Evolutionary conservation across 306 rosid genomes (phyloP).

Genomic region (Astragalus membranaceus): DNA sequence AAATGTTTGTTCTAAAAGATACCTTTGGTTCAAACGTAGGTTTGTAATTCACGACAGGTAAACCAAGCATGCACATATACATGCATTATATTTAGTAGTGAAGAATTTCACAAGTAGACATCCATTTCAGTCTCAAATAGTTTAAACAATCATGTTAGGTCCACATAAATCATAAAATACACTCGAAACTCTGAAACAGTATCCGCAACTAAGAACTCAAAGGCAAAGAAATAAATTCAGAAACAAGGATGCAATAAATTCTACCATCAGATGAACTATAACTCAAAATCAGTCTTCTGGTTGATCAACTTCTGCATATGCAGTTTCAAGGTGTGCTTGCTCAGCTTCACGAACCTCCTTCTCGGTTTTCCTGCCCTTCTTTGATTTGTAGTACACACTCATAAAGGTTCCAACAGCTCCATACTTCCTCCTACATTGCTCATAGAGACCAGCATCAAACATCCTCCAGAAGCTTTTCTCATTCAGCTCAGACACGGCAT

Average conservation of each 20-base stretch:
- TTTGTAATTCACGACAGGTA: neutral
- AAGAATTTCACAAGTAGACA: neutral
- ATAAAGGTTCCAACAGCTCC: conserved; percentile 89
- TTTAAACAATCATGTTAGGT: conserved; percentile 22
- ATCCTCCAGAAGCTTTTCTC: conserved; percentile 94
- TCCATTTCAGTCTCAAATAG: conserved; percentile 15
- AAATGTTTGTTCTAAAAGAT: too few species aligned
- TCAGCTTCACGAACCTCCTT: conserved; percentile 97
- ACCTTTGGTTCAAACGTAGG: neutral
- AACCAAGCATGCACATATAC: neutral
- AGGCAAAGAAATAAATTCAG: conserved; percentile 1
- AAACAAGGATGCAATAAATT: conserved; percentile 6
- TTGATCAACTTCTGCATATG: conserved; percentile 70
- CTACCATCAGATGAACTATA: conserved; percentile 15
- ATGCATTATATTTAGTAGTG: neutral
- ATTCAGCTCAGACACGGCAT: conserved; percentile 80
- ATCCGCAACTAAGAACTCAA: conserved; percentile 23
- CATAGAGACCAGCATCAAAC: conserved; percentile 85
- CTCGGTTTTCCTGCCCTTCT: conserved; percentile 98
- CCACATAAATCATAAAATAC: conserved; percentile 16
- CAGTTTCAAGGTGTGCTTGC: conserved; percentile 75
- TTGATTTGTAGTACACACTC: conserved; percentile 94
- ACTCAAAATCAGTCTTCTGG: conserved; percentile 35
- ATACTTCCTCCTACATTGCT: conserved; percentile 67
- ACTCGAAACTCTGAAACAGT: conserved; percentile 14